A percentile compares a stretch with the other conserved stretches of the same genome.
phyloP scores from a whole-genome alignment of 2,329 filamentous ascomycete species.

The Clonostachys sp. region DNA sequence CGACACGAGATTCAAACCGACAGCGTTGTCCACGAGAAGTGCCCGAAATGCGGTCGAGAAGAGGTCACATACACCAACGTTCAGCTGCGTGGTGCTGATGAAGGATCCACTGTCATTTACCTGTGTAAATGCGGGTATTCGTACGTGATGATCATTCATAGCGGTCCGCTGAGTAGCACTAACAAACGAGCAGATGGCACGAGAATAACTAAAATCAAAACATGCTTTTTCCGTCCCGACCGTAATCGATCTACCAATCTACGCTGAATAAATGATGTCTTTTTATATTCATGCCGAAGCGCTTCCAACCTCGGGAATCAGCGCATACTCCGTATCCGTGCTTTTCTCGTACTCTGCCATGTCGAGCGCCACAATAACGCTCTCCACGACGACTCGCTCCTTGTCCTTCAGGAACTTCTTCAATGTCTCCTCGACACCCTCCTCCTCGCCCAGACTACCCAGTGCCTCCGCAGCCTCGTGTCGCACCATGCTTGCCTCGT shows the following conservation, averaged over 20 bases:
- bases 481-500: slow-evolving; percentile 92
- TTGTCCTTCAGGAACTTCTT: slow-evolving; percentile 83
- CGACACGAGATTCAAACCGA: slow-evolving; percentile 74
- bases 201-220: slow-evolving; percentile 49
- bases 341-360: slow-evolving; percentile 97
- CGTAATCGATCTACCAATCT: neutral
- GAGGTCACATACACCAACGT: slow-evolving; percentile 83
- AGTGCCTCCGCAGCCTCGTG: slow-evolving; percentile 97
- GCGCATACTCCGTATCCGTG: slow-evolving; percentile 84
- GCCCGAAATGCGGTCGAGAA: slow-evolving; percentile 74
- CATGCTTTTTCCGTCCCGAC: neutral
- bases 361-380: slow-evolving; percentile 89
- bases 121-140: slow-evolving; percentile 82
- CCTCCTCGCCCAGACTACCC: slow-evolving; percentile 88
- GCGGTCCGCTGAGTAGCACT: slow-evolving; percentile 6
- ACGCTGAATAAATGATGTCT: neutral
- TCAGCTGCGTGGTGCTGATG: slow-evolving; percentile 87
- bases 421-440: slow-evolving; percentile 83
- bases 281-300: slow-evolving; percentile 26
- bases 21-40: slow-evolving; percentile 62
- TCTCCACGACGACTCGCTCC: slow-evolving; percentile 91
- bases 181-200: slow-evolving; percentile 38
- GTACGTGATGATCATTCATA: slow-evolving; percentile 39
- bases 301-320: slow-evolving; percentile 64
- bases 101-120: slow-evolving; percentile 91